Evolutionary conservation across 805 yeast genomes (phyloP).

Genomic region (Candida silvatica): DNA sequence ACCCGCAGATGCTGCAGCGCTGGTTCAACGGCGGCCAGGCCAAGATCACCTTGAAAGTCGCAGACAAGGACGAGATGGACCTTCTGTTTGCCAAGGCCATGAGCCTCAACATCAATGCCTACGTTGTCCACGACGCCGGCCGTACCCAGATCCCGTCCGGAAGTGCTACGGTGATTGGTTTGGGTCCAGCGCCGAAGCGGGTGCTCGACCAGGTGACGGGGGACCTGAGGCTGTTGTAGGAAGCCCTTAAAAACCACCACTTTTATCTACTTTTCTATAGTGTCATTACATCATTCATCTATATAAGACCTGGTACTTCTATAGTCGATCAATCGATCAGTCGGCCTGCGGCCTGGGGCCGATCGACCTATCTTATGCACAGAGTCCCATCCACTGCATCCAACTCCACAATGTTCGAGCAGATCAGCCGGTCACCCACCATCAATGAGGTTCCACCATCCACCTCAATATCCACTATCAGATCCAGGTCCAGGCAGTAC

Average conservation of each 20-base stretch:
- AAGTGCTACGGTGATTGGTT: slow-evolving; percentile 89
- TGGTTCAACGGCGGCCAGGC: slow-evolving; percentile 92
- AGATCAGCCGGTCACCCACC: slow-evolving; percentile 38
- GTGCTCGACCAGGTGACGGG: slow-evolving; percentile 79
- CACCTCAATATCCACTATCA: slow-evolving; percentile 34
- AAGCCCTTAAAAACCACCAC: background rate
- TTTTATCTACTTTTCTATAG: background rate
- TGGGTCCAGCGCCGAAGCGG: slow-evolving; percentile 91
- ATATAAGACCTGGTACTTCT: background rate
- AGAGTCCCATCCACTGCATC: slow-evolving; percentile 23
- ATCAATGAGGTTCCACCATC: slow-evolving; percentile 2
- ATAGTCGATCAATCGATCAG: background rate
- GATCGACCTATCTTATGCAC: background rate
- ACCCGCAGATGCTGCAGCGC: slow-evolving; percentile 54
- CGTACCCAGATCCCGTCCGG: slow-evolving; percentile 96
- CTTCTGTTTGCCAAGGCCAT: slow-evolving; percentile 73
- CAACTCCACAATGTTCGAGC: slow-evolving; percentile 35
- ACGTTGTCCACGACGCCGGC: slow-evolving; percentile 91
- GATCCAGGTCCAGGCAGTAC: slow-evolving; percentile 37
- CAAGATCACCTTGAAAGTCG: slow-evolving; percentile 77
- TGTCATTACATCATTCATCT: background rate
- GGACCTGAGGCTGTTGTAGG: slow-evolving; percentile 44
- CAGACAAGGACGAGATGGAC: slow-evolving; percentile 64
- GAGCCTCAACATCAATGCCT: slow-evolving; percentile 67
- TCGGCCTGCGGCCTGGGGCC: background rate